Conservation (phyloP, 2,329 filamentous ascomycete species). For the Trichoderma polysporum region DNA sequence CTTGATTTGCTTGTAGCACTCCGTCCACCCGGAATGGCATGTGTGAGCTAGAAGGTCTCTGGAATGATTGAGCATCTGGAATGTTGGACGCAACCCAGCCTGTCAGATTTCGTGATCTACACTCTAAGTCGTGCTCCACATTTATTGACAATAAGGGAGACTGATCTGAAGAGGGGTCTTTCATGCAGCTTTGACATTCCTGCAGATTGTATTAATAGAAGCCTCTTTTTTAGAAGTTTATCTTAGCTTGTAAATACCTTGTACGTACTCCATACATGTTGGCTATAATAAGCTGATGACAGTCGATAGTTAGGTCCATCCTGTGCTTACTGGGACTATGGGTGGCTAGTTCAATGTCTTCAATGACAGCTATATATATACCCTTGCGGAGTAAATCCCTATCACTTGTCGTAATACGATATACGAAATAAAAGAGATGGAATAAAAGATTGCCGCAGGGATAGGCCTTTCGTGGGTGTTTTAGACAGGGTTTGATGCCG, state of each 20-base stretch:
- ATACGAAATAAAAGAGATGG: too few species aligned
- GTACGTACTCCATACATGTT: neutral
- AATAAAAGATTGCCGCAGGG: too few species aligned
- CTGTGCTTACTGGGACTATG: neutral
- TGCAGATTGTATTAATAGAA: neutral
- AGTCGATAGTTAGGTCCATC: neutral
- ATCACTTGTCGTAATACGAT: too few species aligned
- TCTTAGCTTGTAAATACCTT: neutral
- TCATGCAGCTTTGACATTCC: neutral
- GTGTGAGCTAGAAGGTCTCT: neutral
- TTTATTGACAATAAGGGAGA: neutral
- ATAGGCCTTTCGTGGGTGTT: too few species aligned
- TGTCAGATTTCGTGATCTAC: neutral
- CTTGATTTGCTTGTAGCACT: neutral
- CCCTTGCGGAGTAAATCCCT: too few species aligned
- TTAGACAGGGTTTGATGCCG: too few species aligned
- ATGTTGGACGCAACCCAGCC: neutral
- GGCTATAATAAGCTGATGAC: neutral
- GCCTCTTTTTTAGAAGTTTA: neutral
- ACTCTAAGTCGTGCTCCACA: neutral
- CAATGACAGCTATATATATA: too few species aligned
- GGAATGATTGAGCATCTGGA: conserved; percentile 1
- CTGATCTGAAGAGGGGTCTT: neutral
- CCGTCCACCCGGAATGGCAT: neutral
- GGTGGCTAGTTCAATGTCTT: neutral